These are phyloP conservation scores for Helotiales sp. DNA, from an alignment of 2,329 filamentous ascomycete species.

Conservation along the genomic window DNA sequence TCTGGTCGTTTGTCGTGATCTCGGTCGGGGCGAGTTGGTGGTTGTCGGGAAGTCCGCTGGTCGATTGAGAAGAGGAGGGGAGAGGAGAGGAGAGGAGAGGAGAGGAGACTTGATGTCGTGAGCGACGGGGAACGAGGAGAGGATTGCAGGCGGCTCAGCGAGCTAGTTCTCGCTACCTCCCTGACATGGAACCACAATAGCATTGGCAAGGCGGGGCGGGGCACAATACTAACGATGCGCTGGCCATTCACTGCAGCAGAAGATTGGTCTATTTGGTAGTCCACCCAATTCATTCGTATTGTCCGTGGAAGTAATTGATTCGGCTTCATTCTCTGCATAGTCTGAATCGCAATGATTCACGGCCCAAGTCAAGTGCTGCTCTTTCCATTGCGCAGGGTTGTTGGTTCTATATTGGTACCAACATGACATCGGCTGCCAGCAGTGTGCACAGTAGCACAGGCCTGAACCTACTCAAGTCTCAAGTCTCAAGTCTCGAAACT, in stretches of 20 bases:
- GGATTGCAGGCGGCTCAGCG: constrained; percentile 1
- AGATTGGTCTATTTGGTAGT: neutral
- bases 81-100: too few relatives aligned
- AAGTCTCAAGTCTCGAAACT: neutral
- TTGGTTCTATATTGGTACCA: neutral
- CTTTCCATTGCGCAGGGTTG: neutral
- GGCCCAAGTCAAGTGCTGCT: neutral
- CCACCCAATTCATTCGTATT: neutral
- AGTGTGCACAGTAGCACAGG: neutral
- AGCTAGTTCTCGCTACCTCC: neutral
- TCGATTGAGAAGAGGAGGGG: too few relatives aligned
- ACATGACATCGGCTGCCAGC: neutral
- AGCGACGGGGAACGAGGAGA: neutral
- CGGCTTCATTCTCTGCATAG: neutral
- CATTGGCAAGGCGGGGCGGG: neutral
- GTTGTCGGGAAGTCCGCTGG: constrained; percentile 13
- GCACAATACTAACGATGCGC: neutral
- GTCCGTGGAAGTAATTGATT: neutral
- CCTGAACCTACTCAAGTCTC: neutral
- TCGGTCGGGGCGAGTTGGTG: neutral
- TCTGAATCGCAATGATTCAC: neutral
- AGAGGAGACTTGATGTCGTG: constrained; percentile 16
- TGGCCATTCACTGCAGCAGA: neutral
- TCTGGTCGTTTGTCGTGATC: constrained; percentile 13
- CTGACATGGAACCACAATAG: constrained; percentile 4